phyloP scores from a whole-genome alignment of 805 yeast species.

The Yarrowia sp. region DNA sequence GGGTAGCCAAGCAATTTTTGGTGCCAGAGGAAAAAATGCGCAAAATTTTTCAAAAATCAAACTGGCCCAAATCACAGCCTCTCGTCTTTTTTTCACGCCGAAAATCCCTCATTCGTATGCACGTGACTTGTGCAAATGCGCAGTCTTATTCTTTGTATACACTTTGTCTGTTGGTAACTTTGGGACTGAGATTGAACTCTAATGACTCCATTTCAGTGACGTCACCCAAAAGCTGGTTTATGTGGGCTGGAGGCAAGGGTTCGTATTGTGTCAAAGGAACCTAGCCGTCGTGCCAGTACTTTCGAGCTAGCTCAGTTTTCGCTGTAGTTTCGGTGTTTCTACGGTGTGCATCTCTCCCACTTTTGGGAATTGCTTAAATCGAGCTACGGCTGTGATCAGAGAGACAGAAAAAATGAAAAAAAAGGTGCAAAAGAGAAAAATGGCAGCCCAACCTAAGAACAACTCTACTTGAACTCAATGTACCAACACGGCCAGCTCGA shows the following conservation, averaged over 20 bases:
- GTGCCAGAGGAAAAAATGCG: neutral
- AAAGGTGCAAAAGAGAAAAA: neutral
- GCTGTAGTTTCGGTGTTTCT: neutral
- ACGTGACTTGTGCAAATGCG: conserved; percentile 27
- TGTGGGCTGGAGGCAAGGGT: neutral
- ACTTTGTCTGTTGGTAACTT: conserved; percentile 18
- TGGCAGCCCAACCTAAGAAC: neutral
- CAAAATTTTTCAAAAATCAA: neutral
- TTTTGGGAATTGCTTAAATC: conserved; percentile 4
- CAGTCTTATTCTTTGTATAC: conserved; percentile 3
- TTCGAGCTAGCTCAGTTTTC: no score
- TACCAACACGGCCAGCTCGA: neutral
- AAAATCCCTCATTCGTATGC: neutral
- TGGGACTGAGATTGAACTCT: conserved; percentile 23
- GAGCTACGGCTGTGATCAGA: neutral
- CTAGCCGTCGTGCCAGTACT: no score
- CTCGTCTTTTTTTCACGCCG: neutral
- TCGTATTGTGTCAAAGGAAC: no score
- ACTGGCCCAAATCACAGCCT: neutral
- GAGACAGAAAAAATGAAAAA: neutral
- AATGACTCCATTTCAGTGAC: neutral
- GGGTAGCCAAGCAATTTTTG: neutral
- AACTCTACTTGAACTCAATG: neutral
- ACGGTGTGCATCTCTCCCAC: neutral
- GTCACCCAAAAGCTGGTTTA: neutral